Evolutionary conservation across 768 basidiomycete genomes (phyloP).

Genomic region (Tulasnella sp.): DNA sequence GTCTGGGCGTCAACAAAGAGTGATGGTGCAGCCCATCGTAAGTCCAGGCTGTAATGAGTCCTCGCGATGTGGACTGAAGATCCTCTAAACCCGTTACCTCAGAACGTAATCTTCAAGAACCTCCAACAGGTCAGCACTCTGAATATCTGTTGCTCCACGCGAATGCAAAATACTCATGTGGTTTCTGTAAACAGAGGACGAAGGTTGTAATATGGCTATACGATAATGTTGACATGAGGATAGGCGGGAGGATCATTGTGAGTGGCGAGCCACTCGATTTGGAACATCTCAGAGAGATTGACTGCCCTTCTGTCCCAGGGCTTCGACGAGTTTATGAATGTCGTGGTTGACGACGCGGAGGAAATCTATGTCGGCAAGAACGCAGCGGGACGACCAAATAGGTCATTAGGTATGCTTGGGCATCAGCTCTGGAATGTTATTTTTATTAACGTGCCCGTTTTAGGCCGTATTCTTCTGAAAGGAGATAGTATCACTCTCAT

Average conservation of each 20-base stretch:
- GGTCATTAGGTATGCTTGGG: constrained; percentile 41
- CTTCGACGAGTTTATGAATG: constrained; percentile 99
- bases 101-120: constrained; percentile 99
- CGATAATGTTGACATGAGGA: constrained; percentile 93
- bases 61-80: background rate
- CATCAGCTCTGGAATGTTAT: constrained; percentile 28
- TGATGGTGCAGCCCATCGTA: constrained; percentile 99
- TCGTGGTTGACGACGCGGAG: constrained; percentile 86
- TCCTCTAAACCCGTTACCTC: constrained; percentile 9
- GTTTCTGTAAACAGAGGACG: constrained; percentile 48
- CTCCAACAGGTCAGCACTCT: constrained; percentile 59
- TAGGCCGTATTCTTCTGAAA: constrained; percentile 92
- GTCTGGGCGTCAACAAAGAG: constrained; percentile 88
- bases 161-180: background rate
- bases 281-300: constrained; percentile 27
- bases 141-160: background rate
- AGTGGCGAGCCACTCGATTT: constrained; percentile 42
- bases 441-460: background rate
- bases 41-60: constrained; percentile 29
- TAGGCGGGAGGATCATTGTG: constrained; percentile 93
- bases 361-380: constrained; percentile 84
- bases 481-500: constrained; percentile 99
- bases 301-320: constrained; percentile 48
- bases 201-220: constrained; percentile 93
- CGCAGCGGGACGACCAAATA: constrained; percentile 60